A percentile compares a stretch with the other conserved stretches of the same genome.
These are phyloP conservation scores for Quercus wislizeni DNA, from an alignment of 306 rosid genomes.

Conservation along the genomic window DNA sequence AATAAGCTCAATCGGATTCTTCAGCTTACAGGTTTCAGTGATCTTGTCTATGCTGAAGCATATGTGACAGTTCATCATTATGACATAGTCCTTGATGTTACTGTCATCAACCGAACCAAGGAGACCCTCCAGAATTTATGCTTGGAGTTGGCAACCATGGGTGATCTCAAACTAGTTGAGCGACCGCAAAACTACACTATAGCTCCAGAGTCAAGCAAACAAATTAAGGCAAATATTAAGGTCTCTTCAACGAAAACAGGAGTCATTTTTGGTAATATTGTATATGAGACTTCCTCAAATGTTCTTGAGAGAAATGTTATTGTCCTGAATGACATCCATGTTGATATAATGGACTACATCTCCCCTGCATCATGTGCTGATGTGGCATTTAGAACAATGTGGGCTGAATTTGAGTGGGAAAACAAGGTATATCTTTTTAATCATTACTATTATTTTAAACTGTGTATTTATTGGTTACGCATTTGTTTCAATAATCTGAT, in stretches of 20 bases:
- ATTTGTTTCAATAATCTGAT: not conserved
- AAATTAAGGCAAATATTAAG: slow-evolving; percentile 95
- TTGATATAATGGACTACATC: slow-evolving; percentile 99
- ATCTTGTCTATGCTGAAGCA: slow-evolving; percentile 99
- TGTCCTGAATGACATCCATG: slow-evolving; percentile 96
- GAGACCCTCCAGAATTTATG: slow-evolving; percentile 97
- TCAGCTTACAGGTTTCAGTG: slow-evolving; percentile 99
- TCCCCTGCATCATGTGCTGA: slow-evolving; percentile 96
- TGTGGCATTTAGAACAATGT: slow-evolving; percentile 91
- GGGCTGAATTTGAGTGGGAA: slow-evolving; percentile 99
- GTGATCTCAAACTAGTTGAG: slow-evolving; percentile 97
- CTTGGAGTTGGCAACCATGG: slow-evolving; percentile 99
- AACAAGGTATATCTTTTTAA: slow-evolving; percentile 64
- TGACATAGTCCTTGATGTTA: slow-evolving; percentile 95
- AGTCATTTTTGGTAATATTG: slow-evolving; percentile 94
- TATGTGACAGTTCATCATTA: slow-evolving; percentile 96
- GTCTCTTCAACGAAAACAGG: slow-evolving; percentile 99
- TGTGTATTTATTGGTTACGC: not conserved
- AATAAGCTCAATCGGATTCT: slow-evolving; percentile 95
- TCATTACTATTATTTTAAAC: not conserved
- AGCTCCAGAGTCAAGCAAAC: slow-evolving; percentile 96
- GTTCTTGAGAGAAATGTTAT: slow-evolving; percentile 89
- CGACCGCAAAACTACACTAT: slow-evolving; percentile 97
- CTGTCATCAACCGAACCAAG: slow-evolving; percentile 94
- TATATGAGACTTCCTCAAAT: slow-evolving; percentile 89